Conservation (phyloP, 768 basidiomycete genomes). For the Tulasnella sp. region DNA sequence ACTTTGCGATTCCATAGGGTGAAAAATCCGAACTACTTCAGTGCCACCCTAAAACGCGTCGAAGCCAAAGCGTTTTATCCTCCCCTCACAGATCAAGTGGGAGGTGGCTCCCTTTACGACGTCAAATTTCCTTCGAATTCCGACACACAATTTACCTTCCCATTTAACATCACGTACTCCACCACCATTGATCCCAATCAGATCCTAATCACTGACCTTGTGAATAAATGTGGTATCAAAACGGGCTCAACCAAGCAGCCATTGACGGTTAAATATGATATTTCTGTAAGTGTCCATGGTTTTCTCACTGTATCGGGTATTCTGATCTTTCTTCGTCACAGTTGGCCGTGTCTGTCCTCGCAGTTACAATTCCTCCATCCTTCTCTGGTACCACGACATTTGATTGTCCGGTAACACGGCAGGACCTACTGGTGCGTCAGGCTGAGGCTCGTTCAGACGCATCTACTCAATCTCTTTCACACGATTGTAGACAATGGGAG, state of each 20-base stretch:
- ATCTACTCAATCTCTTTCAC: neutral
- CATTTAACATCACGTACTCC: constrained; percentile 58
- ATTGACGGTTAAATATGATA: constrained; percentile 52
- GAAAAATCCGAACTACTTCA: constrained; percentile 72
- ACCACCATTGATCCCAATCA: constrained; percentile 40
- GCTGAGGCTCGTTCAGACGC: neutral
- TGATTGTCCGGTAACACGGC: constrained; percentile 45
- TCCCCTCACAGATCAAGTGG: constrained; percentile 54
- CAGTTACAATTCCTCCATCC: constrained; percentile 55
- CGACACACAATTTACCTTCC: constrained; percentile 62
- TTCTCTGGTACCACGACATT: constrained; percentile 54
- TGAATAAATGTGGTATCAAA: constrained; percentile 47
- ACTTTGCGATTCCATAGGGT: constrained; percentile 38
- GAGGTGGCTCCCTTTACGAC: constrained; percentile 43
- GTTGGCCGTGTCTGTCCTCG: constrained; percentile 55
- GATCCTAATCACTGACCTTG: constrained; percentile 50
- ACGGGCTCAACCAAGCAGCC: constrained; percentile 35
- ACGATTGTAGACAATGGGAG: no score
- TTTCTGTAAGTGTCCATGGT: constrained; percentile 37
- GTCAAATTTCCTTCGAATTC: constrained; percentile 39
- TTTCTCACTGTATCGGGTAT: neutral
- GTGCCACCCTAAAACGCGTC: constrained; percentile 53
- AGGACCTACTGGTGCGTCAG: constrained; percentile 28
- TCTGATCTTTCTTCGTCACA: constrained; percentile 23
- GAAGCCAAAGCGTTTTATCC: constrained; percentile 56